Evolutionary conservation across 2,329 filamentous ascomycete genomes (phyloP).

Genomic region (Juglanconis oblonga): DNA sequence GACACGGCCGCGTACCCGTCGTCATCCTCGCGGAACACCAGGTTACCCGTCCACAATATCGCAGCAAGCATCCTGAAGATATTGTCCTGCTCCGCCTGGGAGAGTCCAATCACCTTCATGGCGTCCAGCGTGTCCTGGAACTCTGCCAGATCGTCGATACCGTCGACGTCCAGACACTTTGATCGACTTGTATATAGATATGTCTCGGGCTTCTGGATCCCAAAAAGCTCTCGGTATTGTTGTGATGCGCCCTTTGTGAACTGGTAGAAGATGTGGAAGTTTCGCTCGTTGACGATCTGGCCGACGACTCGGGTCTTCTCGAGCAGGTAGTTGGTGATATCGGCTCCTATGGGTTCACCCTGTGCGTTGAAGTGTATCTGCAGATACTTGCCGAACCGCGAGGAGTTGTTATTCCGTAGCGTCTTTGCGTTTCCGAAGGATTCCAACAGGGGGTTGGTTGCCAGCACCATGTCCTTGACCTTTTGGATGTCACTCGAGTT

Average conservation of each 20-base stretch:
- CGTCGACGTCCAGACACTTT: constrained; percentile 90
- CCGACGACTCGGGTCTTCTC: constrained; percentile 95
- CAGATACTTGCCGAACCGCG: constrained; percentile 95
- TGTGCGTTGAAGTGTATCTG: constrained; percentile 92
- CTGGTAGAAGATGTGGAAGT: constrained; percentile 99
- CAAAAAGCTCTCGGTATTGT: constrained; percentile 82
- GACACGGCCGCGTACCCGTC: constrained; percentile 81
- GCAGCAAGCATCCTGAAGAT: constrained; percentile 94
- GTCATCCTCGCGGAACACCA: constrained; percentile 87
- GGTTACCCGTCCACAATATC: constrained; percentile 91
- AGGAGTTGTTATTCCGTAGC: constrained; percentile 97
- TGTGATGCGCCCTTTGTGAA: constrained; percentile 93
- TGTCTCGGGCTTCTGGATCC: constrained; percentile 85
- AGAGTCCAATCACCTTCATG: constrained; percentile 90
- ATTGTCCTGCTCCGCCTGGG: constrained; percentile 85
- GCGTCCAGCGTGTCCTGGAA: constrained; percentile 88
- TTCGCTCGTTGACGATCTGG: constrained; percentile 92
- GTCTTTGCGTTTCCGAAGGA: constrained; percentile 99
- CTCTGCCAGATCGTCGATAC: constrained; percentile 88
- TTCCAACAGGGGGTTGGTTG: constrained; percentile 93
- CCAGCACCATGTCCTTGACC: constrained; percentile 99
- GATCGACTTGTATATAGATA: constrained; percentile 93
- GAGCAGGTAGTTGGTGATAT: constrained; percentile 96
- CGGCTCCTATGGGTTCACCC: constrained; percentile 90
- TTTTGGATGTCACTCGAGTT: constrained; percentile 83